phyloP scores from a whole-genome alignment of 495 filamentous ascomycete genomes.

The Filosporella fistucella region DNA sequence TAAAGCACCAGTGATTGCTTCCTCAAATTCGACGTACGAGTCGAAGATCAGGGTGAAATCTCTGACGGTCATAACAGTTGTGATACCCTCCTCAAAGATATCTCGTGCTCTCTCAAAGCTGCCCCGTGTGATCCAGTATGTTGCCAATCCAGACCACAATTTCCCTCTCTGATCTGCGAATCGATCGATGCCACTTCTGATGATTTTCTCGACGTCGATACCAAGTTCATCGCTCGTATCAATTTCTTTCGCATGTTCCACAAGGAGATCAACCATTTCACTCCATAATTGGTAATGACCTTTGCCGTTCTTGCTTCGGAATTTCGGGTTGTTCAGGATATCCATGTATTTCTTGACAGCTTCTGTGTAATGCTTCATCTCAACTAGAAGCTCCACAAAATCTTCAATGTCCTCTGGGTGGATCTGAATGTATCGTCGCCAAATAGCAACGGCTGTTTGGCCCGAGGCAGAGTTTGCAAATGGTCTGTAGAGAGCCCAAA shows the following conservation, averaged over 20 bases:
- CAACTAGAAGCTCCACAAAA: slow-evolving; percentile 81
- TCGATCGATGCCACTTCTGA: slow-evolving; percentile 86
- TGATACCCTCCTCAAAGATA: slow-evolving; percentile 94
- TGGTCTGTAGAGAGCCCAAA: slow-evolving; percentile 88
- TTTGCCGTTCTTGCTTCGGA: slow-evolving; percentile 89
- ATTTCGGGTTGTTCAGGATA: slow-evolving; percentile 86
- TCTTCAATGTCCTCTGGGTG: slow-evolving; percentile 96
- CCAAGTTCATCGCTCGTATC: slow-evolving; percentile 72
- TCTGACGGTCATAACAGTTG: slow-evolving; percentile 97
- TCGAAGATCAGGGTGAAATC: slow-evolving; percentile 98
- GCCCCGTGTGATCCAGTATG: slow-evolving; percentile 93
- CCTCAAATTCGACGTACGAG: slow-evolving; percentile 94
- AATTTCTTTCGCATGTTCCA: slow-evolving; percentile 82
- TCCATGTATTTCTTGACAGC: slow-evolving; percentile 92
- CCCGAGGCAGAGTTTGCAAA: slow-evolving; percentile 94
- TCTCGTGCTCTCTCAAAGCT: slow-evolving; percentile 88
- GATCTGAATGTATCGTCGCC: slow-evolving; percentile 95
- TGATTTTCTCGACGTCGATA: slow-evolving; percentile 90
- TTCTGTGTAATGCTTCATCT: slow-evolving; percentile 82
- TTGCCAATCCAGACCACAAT: slow-evolving; percentile 92
- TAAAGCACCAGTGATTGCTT: slow-evolving; percentile 84
- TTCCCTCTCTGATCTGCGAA: slow-evolving; percentile 95
- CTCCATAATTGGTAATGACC: slow-evolving; percentile 97
- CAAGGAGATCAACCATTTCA: slow-evolving; percentile 96
- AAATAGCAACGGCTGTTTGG: slow-evolving; percentile 86